A percentile compares a stretch with the other conserved stretches of the same genome.
These are phyloP conservation scores for Thielaviopsis euricoi DNA, from an alignment of 2,329 filamentous ascomycete genomes.

Conservation along the genomic window DNA sequence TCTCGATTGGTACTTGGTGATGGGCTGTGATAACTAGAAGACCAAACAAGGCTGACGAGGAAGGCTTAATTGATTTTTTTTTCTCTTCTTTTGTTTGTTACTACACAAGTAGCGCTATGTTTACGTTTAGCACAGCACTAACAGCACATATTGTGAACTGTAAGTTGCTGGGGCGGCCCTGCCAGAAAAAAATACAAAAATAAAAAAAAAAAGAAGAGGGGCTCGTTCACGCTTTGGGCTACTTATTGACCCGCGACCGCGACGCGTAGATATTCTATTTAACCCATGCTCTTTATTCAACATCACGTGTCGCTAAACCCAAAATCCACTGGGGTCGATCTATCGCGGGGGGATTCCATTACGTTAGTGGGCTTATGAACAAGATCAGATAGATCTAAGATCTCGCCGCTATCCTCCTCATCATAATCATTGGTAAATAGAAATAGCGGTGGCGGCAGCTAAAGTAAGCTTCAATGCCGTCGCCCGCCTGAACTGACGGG, in stretches of 20 bases:
- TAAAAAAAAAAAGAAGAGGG: conserved; percentile 2
- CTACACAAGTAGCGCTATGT: not conserved
- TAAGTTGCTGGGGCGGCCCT: too few relatives aligned
- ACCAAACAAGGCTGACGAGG: not conserved
- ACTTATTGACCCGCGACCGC: not conserved
- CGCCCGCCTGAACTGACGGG: too few relatives aligned
- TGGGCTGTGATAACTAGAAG: not conserved
- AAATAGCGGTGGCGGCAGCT: too few relatives aligned
- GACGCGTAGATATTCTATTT: conserved; percentile 5
- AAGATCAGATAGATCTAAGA: too few relatives aligned
- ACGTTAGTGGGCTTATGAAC: too few relatives aligned
- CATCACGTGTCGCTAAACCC: not conserved
- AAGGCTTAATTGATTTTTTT: not conserved
- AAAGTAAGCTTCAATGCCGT: too few relatives aligned
- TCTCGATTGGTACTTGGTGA: not conserved
- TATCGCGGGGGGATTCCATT: not conserved
- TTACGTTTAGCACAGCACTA: too few relatives aligned
- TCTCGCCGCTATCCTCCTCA: too few relatives aligned
- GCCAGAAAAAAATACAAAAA: not conserved
- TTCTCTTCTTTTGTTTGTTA: not conserved
- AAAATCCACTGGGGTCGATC: not conserved
- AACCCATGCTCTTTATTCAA: not conserved
- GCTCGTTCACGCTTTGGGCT: not conserved
- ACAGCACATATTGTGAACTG: too few relatives aligned
- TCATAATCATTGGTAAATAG: too few relatives aligned